A percentile compares a stretch with the other conserved stretches of the same genome.
Conservation (phyloP, 2,329 filamentous ascomycete species). For the Exophiala aquamarina region DNA sequence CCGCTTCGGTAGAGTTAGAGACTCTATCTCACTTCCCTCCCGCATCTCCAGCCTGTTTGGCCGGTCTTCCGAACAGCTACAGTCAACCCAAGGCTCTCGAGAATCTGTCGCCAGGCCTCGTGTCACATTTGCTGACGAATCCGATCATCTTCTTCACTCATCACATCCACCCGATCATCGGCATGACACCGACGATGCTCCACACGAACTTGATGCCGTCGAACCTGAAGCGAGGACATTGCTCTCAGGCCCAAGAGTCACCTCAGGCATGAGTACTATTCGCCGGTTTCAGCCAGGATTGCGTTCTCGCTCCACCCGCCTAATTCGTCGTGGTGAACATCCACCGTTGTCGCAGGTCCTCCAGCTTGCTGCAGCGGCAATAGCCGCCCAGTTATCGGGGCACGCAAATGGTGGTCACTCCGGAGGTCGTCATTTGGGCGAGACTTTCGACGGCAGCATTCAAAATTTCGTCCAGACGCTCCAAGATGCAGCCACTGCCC, state of each 20-base stretch:
- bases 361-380: conserved; percentile 63
- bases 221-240: conserved; percentile 38
- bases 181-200: conserved; percentile 40
- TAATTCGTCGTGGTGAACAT: conserved; percentile 59
- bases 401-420: conserved; percentile 56
- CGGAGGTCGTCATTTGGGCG: conserved; percentile 54
- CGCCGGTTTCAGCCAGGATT: conserved; percentile 44
- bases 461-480: conserved; percentile 64
- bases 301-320: conserved; percentile 54
- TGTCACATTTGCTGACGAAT: conserved; percentile 33
- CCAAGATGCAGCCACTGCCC: conserved; percentile 60
- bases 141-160: conserved; percentile 36
- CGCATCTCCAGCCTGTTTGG: conserved; percentile 44
- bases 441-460: conserved; percentile 61
- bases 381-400: conserved; percentile 65
- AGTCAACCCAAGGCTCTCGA: conserved; percentile 29
- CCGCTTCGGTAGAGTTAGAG: conserved; percentile 42
- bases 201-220: conserved; percentile 42
- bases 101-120: conserved; percentile 32
- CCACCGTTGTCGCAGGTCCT: conserved; percentile 62
- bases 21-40: conserved; percentile 43
- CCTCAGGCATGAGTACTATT: conserved; percentile 34
- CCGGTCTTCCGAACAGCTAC: conserved; percentile 32
- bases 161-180: conserved; percentile 40
- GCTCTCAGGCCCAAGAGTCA: conserved; percentile 31